These are phyloP conservation scores for Cinnamomum micranthum DNA, from an alignment of 164 flowering plant genomes.

Conservation along the genomic window DNA sequence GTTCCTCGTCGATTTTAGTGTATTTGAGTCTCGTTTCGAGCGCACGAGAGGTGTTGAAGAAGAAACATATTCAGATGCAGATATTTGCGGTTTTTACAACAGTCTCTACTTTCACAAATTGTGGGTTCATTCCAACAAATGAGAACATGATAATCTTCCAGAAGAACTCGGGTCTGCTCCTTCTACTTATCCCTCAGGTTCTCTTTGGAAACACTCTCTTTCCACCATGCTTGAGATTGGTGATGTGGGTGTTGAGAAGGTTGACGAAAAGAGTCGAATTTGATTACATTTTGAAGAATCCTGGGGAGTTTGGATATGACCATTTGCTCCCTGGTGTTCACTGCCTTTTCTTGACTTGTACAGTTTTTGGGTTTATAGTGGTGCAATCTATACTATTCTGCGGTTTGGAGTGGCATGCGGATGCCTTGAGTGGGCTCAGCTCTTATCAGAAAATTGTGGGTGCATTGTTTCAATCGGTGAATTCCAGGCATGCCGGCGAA, in stretches of 20 bases:
- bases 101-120: slow-evolving; percentile 52
- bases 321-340: slow-evolving; percentile 40
- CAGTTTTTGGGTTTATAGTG: slow-evolving; percentile 46
- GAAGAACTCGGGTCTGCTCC: slow-evolving; percentile 57
- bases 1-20: slow-evolving; percentile 23
- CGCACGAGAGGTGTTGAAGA: slow-evolving; percentile 38
- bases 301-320: slow-evolving; percentile 28
- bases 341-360: slow-evolving; percentile 25
- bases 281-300: slow-evolving; percentile 34
- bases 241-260: slow-evolving; percentile 39
- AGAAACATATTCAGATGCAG: slow-evolving; percentile 31
- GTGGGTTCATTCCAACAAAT: slow-evolving; percentile 80
- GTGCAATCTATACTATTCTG: slow-evolving; percentile 51
- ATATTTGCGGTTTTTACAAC: slow-evolving; percentile 50
- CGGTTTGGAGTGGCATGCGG: slow-evolving; percentile 63
- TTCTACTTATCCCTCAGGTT: slow-evolving; percentile 55
- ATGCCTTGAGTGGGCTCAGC: slow-evolving; percentile 38
- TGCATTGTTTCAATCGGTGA: slow-evolving; percentile 41
- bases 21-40: slow-evolving; percentile 35
- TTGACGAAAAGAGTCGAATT: slow-evolving; percentile 26
- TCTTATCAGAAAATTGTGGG: slow-evolving; percentile 50
- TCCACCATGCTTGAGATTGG: slow-evolving; percentile 37
- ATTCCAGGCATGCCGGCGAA: slow-evolving; percentile 70
- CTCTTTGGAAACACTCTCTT: slow-evolving; percentile 67
- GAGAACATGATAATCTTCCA: slow-evolving; percentile 73